A percentile compares a stretch with the other conserved stretches of the same genome.
phyloP scores from a whole-genome alignment of 1,139 yeast species.

The Eremothecium coryli region DNA sequence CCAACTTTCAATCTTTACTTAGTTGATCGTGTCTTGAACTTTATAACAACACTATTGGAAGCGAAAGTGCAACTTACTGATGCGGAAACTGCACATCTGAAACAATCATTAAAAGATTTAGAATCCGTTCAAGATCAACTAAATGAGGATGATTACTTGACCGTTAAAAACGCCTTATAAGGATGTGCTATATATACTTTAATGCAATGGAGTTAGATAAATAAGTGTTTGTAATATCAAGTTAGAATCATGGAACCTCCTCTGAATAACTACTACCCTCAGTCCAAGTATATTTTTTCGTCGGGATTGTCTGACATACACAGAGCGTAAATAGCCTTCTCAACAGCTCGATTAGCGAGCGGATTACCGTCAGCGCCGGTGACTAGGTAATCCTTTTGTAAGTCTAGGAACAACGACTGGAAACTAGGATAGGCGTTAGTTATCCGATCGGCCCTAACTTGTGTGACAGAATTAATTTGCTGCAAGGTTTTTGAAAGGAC shows the following conservation, averaged over 20 bases:
- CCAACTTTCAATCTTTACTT: conserved; percentile 42
- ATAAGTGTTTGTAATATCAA: no score
- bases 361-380: conserved; percentile 32
- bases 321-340: conserved; percentile 38
- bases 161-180: no score
- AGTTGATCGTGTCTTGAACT: conserved; percentile 52
- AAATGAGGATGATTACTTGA: conserved; percentile 43
- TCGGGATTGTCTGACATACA: conserved; percentile 45
- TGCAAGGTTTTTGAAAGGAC: conserved; percentile 42
- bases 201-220: no score
- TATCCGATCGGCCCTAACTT: conserved; percentile 30
- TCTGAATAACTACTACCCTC: no score
- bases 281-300: conserved; percentile 31
- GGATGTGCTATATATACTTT: no score
- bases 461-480: conserved; percentile 51
- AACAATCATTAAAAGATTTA: conserved; percentile 36
- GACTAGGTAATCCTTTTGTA: conserved; percentile 23
- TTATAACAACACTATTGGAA: conserved; percentile 41
- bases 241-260: no score
- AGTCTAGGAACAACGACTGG: conserved; percentile 32
- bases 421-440: conserved; percentile 35
- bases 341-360: conserved; percentile 36
- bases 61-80: conserved; percentile 41
- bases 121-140: conserved; percentile 39
- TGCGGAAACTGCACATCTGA: conserved; percentile 38